phyloP scores from a whole-genome alignment of 2,329 filamentous ascomycete species.

The Calonectria pauciramosa region DNA sequence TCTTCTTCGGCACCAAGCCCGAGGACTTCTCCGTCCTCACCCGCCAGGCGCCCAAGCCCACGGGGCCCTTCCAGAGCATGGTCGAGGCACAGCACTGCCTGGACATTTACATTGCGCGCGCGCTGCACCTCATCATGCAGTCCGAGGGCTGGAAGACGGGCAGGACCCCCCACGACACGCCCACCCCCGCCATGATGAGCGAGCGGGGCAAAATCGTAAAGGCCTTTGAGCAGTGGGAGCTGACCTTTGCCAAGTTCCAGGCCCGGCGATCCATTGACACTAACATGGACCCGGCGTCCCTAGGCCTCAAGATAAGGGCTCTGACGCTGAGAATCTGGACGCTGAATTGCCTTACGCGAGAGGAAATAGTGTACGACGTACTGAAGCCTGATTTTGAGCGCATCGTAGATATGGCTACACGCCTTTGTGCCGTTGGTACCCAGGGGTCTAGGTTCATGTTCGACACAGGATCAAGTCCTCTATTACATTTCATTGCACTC shows the following conservation, averaged over 20 bases:
- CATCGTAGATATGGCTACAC: conserved; percentile 48
- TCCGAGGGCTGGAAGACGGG: conserved; percentile 46
- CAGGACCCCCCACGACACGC: conserved; percentile 20
- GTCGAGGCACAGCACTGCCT: conserved; percentile 49
- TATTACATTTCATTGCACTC: conserved; percentile 54
- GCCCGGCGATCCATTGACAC: not conserved
- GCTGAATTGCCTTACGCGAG: conserved; percentile 43
- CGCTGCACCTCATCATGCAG: conserved; percentile 47
- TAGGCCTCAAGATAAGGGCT: conserved; percentile 49
- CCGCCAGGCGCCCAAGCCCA: not conserved
- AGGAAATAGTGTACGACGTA: conserved; percentile 53
- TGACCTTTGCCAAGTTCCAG: conserved; percentile 41
- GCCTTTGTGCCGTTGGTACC: not conserved
- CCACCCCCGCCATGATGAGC: conserved; percentile 33
- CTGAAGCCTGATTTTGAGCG: conserved; percentile 46
- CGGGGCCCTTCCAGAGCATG: conserved; percentile 27
- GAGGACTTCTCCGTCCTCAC: conserved; percentile 23
- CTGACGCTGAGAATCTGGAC: conserved; percentile 52
- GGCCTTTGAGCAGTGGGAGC: conserved; percentile 48
- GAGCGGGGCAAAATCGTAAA: conserved; percentile 40
- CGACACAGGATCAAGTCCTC: conserved; percentile 55
- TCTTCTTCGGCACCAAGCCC: conserved; percentile 50
- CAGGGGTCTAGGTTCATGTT: conserved; percentile 54
- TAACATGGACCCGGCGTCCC: conserved; percentile 18
- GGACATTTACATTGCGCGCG: conserved; percentile 44